A percentile compares a stretch with the other conserved stretches of the same genome.
Conservation (phyloP, 192 early-diverging fungal species). For the Rhizoclosmatium sp. region DNA sequence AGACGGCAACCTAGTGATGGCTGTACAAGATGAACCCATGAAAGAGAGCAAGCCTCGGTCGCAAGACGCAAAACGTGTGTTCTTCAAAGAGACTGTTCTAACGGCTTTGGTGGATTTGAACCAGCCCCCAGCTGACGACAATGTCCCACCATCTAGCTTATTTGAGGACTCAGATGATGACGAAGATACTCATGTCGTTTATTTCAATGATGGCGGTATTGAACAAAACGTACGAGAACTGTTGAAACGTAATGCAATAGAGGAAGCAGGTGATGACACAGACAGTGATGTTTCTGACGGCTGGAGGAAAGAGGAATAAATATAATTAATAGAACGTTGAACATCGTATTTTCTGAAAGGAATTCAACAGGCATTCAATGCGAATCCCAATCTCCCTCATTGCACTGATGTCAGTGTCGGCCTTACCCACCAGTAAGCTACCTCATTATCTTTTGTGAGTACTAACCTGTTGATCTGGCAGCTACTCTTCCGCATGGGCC, state of each 20-base stretch:
- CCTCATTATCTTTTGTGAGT: neutral
- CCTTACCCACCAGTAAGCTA: neutral
- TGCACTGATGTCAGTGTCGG: neutral
- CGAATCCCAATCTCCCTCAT: neutral
- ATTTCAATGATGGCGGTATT: slow-evolving; percentile 35
- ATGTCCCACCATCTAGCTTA: slow-evolving; percentile 9
- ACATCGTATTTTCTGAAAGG: neutral
- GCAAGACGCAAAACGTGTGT: neutral
- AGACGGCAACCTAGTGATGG: too few relatives aligned
- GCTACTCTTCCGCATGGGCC: too few relatives aligned
- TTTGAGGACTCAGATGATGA: slow-evolving; percentile 25
- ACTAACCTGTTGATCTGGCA: too few relatives aligned
- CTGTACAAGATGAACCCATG: too few relatives aligned
- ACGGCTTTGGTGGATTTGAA: slow-evolving; percentile 26
- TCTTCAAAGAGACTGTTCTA: slow-evolving; percentile 34
- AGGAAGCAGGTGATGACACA: slow-evolving; percentile 3
- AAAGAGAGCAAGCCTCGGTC: too few relatives aligned
- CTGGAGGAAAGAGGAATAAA: slow-evolving; percentile 16
- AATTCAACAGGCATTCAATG: neutral
- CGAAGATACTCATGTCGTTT: neutral
- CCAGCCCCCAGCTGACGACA: slow-evolving; percentile 16
- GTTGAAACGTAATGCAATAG: neutral
- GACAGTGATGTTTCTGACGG: slow-evolving; percentile 18
- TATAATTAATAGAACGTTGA: neutral
- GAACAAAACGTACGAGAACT: slow-evolving; percentile 14